phyloP scores from a whole-genome alignment of 108 stramenopile species.

The Nannochloropsis oceanica region DNA sequence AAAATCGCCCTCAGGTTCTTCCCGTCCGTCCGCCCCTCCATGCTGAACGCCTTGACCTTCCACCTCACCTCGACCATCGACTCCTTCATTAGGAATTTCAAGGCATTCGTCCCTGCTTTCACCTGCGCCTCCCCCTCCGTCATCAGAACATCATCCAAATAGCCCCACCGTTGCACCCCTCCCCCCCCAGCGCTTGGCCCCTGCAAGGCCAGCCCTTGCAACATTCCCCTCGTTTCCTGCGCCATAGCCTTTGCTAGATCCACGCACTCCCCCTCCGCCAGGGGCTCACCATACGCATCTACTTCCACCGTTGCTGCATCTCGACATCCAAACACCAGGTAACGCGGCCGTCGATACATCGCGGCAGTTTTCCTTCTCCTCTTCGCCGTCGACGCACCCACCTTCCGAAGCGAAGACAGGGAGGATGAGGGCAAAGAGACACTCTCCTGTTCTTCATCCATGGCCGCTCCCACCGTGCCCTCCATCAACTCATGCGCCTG shows the following conservation, averaged over 20 bases:
- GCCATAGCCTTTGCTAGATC: not conserved
- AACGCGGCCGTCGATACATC: not conserved
- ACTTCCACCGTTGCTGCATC: not conserved
- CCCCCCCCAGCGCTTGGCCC: not conserved
- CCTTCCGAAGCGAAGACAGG: not conserved
- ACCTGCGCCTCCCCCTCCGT: not conserved
- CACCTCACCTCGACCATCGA: not conserved
- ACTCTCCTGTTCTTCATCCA: not conserved
- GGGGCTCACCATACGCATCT: not conserved
- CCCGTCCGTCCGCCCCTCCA: not conserved
- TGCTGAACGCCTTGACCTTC: not conserved
- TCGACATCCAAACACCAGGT: not conserved
- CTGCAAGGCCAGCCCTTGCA: not conserved
- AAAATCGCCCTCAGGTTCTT: not conserved
- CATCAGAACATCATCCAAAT: not conserved
- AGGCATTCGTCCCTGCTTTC: not conserved
- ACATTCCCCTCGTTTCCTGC: not conserved
- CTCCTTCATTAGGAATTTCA: not conserved
- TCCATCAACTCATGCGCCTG: not conserved
- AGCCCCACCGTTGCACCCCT: not conserved
- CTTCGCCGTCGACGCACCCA: not conserved
- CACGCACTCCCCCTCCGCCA: not conserved
- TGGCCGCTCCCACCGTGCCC: not conserved
- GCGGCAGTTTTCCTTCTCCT: not conserved
- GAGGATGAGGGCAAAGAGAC: not conserved